Base-by-base conservation (phyloP, 371 early-diverging fungal genomes). In the Mucor sp. region DNA sequence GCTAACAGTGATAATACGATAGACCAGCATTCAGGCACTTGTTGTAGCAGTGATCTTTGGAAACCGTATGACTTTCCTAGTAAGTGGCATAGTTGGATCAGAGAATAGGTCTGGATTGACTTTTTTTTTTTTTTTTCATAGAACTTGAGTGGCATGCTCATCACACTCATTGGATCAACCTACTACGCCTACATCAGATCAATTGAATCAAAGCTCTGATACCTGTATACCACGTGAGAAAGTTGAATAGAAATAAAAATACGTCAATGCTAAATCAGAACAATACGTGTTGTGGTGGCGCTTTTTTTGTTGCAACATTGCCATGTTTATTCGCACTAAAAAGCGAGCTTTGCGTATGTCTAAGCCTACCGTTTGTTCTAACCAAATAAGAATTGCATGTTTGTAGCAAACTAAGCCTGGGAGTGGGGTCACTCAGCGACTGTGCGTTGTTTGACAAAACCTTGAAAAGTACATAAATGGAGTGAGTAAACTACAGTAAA, bases 11-110 rank as follows among this genome's bases (percentile, higher is more conserved):
- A 50, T 23, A 50, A 50, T 37, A 8, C 23, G 23, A 50, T 50
- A 50, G 50, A 50, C 50, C 0, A 50, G 44, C 4, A 17, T 70
- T 14, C 74, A 74, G 25, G 35, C 74, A 25, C 58, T 70, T 15
- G 9, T 74, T 21, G 63, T 50, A 8, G 43, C 65, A 12, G 2
- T 67, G 11, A 8, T 74, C 15, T 74, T 74, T 70, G 66, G 68
- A 7, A 74, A 74, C 21, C 39, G 48, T 0, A 35, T 74, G 32
- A 58, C 62, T 6, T 50, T 70, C 15, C 14, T 68, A 19, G 74
- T 74, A 68, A 68, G 56, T 47, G 3, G n/a, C 35, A n/a, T 30
- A 11, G 14, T 37, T 53, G 17, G 15, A 53, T 23, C 12, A 32
- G 41, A 6, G 30, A 25, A 17, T 12, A 9, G 15, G 7, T 5